phyloP scores from a whole-genome alignment of 495 filamentous ascomycete genomes.

The Aspergillus diversus region DNA sequence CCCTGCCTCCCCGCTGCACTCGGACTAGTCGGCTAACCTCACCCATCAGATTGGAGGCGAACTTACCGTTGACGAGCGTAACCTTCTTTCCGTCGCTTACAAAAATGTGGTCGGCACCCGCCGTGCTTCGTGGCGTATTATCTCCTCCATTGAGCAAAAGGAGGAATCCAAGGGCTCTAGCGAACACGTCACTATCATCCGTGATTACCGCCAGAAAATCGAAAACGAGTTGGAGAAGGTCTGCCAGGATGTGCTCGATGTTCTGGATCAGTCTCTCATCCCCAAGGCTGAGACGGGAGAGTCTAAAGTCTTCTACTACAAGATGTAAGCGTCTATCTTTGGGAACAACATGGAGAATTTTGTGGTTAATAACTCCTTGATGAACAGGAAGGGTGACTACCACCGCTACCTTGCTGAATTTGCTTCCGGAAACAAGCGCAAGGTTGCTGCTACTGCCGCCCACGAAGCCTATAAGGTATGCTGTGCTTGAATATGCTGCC shows the following conservation, averaged over 20 bases:
- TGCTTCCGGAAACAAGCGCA: conserved; percentile 98
- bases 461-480: conserved; percentile 98
- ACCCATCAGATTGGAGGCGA: conserved; percentile 74
- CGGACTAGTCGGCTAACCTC: conserved; percentile 31
- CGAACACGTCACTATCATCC: conserved; percentile 94
- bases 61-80: conserved; percentile 97
- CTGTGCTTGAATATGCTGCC: background rate
- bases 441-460: conserved; percentile 91
- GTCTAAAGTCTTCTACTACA: conserved; percentile 99
- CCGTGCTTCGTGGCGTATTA: conserved; percentile 99
- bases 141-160: conserved; percentile 99
- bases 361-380: conserved; percentile 22
- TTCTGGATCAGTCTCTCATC: conserved; percentile 93
- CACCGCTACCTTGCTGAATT: conserved; percentile 99
- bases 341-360: background rate
- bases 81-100: conserved; percentile 98
- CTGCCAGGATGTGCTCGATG: conserved; percentile 97
- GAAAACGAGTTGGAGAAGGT: conserved; percentile 97
- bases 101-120: conserved; percentile 99
- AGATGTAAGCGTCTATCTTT: conserved; percentile 74
- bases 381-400: conserved; percentile 96
- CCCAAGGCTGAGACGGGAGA: conserved; percentile 97
- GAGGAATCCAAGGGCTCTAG: conserved; percentile 99
- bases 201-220: conserved; percentile 98
- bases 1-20: conserved; percentile 11